Percentiles rank a stretch among this genome's conserved stretches.
Evolutionary conservation across 345 rosid genomes (phyloP).

Genomic region (Boechera retrofracta): DNA sequence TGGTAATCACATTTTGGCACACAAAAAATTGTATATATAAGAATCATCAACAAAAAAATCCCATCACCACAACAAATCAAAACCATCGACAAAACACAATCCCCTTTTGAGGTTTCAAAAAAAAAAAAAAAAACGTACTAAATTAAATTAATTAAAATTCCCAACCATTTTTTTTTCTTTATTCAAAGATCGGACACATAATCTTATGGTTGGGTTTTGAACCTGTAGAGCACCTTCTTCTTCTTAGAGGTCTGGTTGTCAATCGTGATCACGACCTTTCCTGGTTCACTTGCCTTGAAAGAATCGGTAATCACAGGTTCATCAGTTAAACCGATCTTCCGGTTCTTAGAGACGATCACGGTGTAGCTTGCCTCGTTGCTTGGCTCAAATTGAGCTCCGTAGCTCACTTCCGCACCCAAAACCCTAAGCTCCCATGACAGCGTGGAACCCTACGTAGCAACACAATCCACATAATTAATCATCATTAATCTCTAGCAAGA

Average conservation of each 20-base stretch:
- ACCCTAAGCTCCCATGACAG: slow-evolving; percentile 81
- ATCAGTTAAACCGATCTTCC: slow-evolving; percentile 56
- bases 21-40: slow-evolving; percentile 38
- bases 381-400: slow-evolving; percentile 81
- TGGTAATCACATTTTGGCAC: slow-evolving; percentile 30
- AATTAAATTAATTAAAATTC: slow-evolving; percentile 24
- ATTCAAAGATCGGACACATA: slow-evolving; percentile 1
- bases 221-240: slow-evolving; percentile 88
- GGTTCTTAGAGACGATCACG: slow-evolving; percentile 74
- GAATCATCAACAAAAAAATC: slow-evolving; percentile 35
- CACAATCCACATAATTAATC: neutral
- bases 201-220: slow-evolving; percentile 60
- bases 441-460: slow-evolving; percentile 51
- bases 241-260: slow-evolving; percentile 78
- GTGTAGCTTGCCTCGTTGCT: slow-evolving; percentile 70
- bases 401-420: slow-evolving; percentile 78
- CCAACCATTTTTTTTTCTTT: slow-evolving; percentile 1
- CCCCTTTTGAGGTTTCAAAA: slow-evolving; percentile 32
- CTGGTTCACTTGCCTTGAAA: slow-evolving; percentile 70
- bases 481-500: slow-evolving; percentile 19
- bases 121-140: slow-evolving; percentile 25
- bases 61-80: slow-evolving; percentile 44
- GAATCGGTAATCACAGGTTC: slow-evolving; percentile 66
- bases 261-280: slow-evolving; percentile 70
- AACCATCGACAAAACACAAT: slow-evolving; percentile 40